A percentile compares a stretch with the other conserved stretches of the same genome.
Conservation (phyloP, 306 rosid species). For the Oemleria cerasiformis region DNA sequence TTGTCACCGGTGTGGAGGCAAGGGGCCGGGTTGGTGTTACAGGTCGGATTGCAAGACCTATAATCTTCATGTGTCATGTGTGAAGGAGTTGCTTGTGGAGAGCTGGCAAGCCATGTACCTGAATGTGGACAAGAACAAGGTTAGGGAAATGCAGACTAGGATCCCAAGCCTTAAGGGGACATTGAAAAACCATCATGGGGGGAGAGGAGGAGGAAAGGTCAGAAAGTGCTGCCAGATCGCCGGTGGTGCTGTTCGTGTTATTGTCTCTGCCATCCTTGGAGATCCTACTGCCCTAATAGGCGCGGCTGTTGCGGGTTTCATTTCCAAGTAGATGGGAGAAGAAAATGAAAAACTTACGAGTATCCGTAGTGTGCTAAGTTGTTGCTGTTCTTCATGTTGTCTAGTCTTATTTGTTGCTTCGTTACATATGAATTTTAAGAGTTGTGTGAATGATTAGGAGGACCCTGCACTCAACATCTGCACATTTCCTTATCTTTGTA, state of each 20-base stretch:
- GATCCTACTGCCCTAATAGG: slow-evolving; percentile 51
- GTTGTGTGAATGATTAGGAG: slow-evolving; percentile 1
- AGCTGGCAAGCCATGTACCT: slow-evolving; percentile 53
- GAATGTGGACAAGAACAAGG: slow-evolving; percentile 45
- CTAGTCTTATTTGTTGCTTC: background rate
- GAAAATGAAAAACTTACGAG: background rate
- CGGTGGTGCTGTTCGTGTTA: slow-evolving; percentile 40
- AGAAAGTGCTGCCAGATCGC: slow-evolving; percentile 46
- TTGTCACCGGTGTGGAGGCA: slow-evolving; percentile 49
- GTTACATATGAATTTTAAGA: slow-evolving; percentile 1
- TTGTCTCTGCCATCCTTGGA: slow-evolving; percentile 50
- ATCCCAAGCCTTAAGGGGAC: slow-evolving; percentile 51
- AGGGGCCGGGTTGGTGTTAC: slow-evolving; percentile 50
- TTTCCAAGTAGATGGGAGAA: slow-evolving; percentile 31
- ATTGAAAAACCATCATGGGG: slow-evolving; percentile 28
- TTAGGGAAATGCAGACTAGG: slow-evolving; percentile 42
- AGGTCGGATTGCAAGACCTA: slow-evolving; percentile 42
- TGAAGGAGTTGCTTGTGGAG: slow-evolving; percentile 52
- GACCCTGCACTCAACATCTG: background rate
- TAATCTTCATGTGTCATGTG: slow-evolving; percentile 52
- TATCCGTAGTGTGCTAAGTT: background rate
- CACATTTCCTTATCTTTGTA: background rate
- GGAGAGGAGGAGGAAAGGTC: slow-evolving; percentile 28
- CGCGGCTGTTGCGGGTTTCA: slow-evolving; percentile 39
- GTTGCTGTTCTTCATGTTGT: background rate